Base-by-base conservation (phyloP, 2,329 filamentous ascomycete genomes). In the Gyromitra esculenta region DNA sequence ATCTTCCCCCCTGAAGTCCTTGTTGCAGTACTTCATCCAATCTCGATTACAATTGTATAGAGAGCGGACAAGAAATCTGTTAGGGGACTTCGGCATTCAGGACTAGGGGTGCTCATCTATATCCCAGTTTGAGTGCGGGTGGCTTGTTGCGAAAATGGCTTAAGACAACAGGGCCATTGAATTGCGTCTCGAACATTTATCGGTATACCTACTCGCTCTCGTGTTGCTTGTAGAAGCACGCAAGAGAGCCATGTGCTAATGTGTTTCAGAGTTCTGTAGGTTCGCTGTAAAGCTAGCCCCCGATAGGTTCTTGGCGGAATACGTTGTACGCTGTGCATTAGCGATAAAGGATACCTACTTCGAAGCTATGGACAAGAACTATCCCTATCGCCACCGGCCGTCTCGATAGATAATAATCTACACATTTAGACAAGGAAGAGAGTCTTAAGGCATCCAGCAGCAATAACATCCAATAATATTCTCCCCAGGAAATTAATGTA, bases 321-420 rank as follows among this genome's bases (percentile, higher is more conserved):
- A 35, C 21, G 21, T 15, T 48, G 21, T 52, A 21, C 25, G 4
- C 4, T 31, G 25, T 31, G 25, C 25, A 3, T 31, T 31, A 31
- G 25, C 25, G 25, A 31, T 31, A 48, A 35, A 15, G 7, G 59
- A 45, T 37, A n/a, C 18, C 18, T 21, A 21, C 52, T 8, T 37
- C 11, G 25, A 57, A 35, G 13, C 25, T 35, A 35, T 35, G 25
- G 62, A 52, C 50, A 39, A 52, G 15, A 43, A 21, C 31, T 66
- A 21, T 21, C 50, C 18, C 21, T 52, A 18, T 25, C 7, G 50
- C 2, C 11, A 41, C 45, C 18, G 18, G 18, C 18, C 57, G 69
- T 65, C 69, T 72, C 50, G 21, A 50, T 56, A 72, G 41, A 57
- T 64, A 57, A 25, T 31, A n/a, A 7, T 56, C n/a, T 68, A 41